Evolutionary conservation across 306 rosid species (phyloP).

Genomic region (Quercus wislizeni): DNA sequence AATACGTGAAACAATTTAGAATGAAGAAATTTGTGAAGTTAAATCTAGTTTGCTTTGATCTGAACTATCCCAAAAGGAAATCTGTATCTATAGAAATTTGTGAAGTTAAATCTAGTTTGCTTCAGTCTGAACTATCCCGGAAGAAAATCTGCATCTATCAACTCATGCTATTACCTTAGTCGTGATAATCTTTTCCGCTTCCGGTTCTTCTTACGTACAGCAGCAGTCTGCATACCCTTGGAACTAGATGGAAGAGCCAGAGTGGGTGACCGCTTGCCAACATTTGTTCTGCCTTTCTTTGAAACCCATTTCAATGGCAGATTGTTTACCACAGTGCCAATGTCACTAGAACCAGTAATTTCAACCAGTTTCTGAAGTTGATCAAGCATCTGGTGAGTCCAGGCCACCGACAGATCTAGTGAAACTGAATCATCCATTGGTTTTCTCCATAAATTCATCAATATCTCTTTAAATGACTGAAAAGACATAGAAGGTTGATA

Average conservation of each 20-base stretch:
- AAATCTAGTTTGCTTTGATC: not conserved
- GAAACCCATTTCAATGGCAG: conserved; percentile 75
- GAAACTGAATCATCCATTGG: conserved; percentile 76
- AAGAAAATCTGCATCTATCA: not conserved
- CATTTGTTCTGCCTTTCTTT: conserved; percentile 49
- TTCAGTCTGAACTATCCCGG: not conserved
- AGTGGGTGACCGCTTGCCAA: conserved; percentile 48
- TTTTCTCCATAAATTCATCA: conserved; percentile 46
- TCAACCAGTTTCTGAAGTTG: conserved; percentile 73
- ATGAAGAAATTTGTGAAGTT: not conserved
- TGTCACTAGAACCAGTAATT: conserved; percentile 50
- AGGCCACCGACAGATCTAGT: conserved; percentile 69
- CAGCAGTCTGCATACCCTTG: conserved; percentile 26
- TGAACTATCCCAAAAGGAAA: too few relatives aligned
- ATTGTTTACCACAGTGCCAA: conserved; percentile 59
- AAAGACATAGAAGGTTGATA: conserved; percentile 64
- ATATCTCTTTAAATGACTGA: conserved; percentile 60
- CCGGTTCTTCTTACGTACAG: conserved; percentile 34
- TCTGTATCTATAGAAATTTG: not conserved
- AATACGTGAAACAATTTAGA: not conserved
- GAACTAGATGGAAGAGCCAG: conserved; percentile 32
- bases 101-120: not conserved
- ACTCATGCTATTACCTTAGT: conserved; percentile 38
- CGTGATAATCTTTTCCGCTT: conserved; percentile 57
- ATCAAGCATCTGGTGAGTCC: conserved; percentile 78